Evolutionary conservation across 306 rosid species (phyloP).

Genomic region (Castanopsis chinensis): DNA sequence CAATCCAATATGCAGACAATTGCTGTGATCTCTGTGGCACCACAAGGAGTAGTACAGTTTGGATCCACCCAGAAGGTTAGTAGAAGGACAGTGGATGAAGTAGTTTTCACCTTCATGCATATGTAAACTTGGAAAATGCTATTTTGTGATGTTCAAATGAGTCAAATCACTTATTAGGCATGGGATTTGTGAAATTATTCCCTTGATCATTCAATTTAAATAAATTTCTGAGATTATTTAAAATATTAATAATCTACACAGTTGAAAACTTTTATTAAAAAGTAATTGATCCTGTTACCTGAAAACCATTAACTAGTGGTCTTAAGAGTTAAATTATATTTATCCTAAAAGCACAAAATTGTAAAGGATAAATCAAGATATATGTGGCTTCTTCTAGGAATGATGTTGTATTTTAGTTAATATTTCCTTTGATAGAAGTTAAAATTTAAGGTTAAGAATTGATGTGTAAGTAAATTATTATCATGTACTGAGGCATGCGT

Average conservation of each 20-base stretch:
- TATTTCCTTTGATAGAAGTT: background rate
- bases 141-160: background rate
- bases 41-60: conserved; percentile 62
- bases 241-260: no score
- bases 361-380: background rate
- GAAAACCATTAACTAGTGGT: background rate
- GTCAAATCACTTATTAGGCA: background rate
- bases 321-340: background rate
- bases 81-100: background rate
- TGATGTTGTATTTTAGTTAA: background rate
- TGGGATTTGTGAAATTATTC: background rate
- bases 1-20: conserved; percentile 59
- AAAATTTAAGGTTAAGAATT: background rate
- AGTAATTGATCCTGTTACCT: background rate
- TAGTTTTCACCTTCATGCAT: background rate
- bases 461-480: background rate
- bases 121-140: background rate
- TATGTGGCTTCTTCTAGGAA: background rate
- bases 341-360: no score
- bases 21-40: conserved; percentile 53
- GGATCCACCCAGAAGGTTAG: conserved; percentile 80
- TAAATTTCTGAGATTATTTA: background rate
- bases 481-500: background rate
- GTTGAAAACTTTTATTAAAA: background rate
- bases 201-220: background rate